Conservation (phyloP, 306 rosid species). For the Pyrus pyrifolia region DNA sequence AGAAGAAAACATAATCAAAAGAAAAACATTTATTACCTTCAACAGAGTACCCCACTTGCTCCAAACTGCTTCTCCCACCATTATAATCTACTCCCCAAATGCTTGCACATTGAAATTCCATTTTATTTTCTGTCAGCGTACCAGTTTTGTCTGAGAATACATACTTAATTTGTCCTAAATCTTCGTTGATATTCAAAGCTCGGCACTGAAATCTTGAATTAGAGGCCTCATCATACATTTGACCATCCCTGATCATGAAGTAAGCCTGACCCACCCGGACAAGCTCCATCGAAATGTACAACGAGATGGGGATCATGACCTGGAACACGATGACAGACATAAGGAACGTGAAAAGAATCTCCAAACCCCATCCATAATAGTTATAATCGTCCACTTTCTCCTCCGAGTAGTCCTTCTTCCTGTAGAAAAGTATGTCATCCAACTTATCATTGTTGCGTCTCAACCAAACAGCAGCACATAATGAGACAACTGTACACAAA, state of each 20-base stretch:
- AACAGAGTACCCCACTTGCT: conserved; percentile 41
- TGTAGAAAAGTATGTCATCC: conserved; percentile 52
- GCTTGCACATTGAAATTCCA: conserved; percentile 92
- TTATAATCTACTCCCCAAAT: conserved; percentile 79
- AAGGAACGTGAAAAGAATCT: conserved; percentile 74
- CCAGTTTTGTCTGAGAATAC: conserved; percentile 97
- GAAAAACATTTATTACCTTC: conserved; percentile 37
- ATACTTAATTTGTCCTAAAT: conserved; percentile 88
- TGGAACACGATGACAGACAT: conserved; percentile 92
- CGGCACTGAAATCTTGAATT: conserved; percentile 85
- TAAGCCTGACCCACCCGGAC: conserved; percentile 92
- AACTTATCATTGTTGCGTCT: conserved; percentile 41
- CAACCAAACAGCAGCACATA: conserved; percentile 81
- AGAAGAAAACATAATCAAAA: not conserved
- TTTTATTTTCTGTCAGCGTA: conserved; percentile 94
- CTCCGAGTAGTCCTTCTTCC: conserved; percentile 41
- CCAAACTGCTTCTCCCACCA: conserved; percentile 20
- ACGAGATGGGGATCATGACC: conserved; percentile 90
- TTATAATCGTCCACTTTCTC: conserved; percentile 31
- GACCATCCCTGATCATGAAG: conserved; percentile 70
- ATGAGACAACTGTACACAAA: conserved; percentile 63
- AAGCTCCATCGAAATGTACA: conserved; percentile 96
- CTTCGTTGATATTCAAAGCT: conserved; percentile 93
- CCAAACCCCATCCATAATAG: conserved; percentile 72
- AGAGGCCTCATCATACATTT: conserved; percentile 75